Evolutionary conservation across 768 basidiomycete species (phyloP).

Genomic region (Dentipellis sp.): DNA sequence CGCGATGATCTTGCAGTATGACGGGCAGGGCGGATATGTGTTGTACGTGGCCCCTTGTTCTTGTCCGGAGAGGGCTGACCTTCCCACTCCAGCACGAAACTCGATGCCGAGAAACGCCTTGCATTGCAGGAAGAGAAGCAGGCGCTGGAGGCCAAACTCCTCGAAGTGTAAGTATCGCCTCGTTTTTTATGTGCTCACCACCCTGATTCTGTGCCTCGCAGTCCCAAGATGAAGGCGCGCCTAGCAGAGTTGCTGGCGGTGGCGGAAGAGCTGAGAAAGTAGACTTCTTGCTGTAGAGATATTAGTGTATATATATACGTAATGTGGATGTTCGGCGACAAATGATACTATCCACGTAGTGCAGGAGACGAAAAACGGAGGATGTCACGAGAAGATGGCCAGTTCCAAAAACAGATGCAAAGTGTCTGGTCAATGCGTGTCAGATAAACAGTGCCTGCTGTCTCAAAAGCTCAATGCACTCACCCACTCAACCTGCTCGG

Average conservation of each 20-base stretch:
- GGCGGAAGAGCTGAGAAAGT: slow-evolving; percentile 11
- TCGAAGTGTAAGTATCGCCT: slow-evolving; percentile 63
- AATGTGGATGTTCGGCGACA: background rate
- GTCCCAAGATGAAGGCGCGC: slow-evolving; percentile 75
- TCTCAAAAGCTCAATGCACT: background rate
- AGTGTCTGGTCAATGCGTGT: background rate
- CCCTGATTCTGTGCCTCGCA: slow-evolving; percentile 21
- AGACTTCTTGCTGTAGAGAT: background rate
- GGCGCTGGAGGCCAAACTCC: slow-evolving; percentile 70
- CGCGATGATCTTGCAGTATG: slow-evolving; percentile 80
- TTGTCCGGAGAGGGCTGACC: background rate
- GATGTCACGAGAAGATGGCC: background rate
- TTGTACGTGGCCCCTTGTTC: slow-evolving; percentile 50
- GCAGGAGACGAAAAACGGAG: background rate
- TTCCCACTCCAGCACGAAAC: slow-evolving; percentile 50
- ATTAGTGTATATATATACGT: background rate
- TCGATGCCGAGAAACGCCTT: slow-evolving; percentile 84
- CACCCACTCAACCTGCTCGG: slow-evolving; percentile 37
- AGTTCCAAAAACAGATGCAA: background rate
- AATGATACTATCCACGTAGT: background rate
- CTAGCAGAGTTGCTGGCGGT: slow-evolving; percentile 53
- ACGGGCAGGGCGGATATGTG: slow-evolving; percentile 91
- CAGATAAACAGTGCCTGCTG: background rate
- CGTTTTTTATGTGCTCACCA: background rate
- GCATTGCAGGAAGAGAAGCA: slow-evolving; percentile 95